phyloP scores from a whole-genome alignment of 345 rosid genomes.

The Salix udensis region DNA sequence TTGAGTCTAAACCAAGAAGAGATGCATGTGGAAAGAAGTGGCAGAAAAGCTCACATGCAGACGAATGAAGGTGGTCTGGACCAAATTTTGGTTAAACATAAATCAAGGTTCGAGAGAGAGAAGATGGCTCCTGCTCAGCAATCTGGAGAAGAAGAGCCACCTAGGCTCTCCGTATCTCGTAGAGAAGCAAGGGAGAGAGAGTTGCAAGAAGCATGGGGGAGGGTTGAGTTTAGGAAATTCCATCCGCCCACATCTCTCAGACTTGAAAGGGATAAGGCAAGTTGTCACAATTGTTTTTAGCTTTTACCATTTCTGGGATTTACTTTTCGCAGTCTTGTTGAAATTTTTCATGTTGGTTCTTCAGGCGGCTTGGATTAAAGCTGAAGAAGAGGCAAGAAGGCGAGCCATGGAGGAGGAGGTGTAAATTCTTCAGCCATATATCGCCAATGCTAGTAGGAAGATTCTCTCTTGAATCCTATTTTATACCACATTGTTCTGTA shows the following conservation, averaged over 20 bases:
- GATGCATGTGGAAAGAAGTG: neutral
- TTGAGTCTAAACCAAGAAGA: slow-evolving; percentile 27
- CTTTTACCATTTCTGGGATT: neutral
- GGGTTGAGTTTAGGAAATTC: slow-evolving; percentile 81
- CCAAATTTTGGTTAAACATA: slow-evolving; percentile 52
- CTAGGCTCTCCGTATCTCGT: slow-evolving; percentile 36
- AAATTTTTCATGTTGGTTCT: slow-evolving; percentile 11
- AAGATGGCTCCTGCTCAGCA: slow-evolving; percentile 36
- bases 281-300: slow-evolving; percentile 4
- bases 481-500: neutral
- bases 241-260: slow-evolving; percentile 56
- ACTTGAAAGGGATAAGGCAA: slow-evolving; percentile 83
- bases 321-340: neutral
- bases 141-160: slow-evolving; percentile 27
- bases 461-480: no score
- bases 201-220: slow-evolving; percentile 88
- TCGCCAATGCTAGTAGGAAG: no score
- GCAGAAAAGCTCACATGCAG: slow-evolving; percentile 19
- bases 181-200: slow-evolving; percentile 73
- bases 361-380: slow-evolving; percentile 86
- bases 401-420: slow-evolving; percentile 19
- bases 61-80: slow-evolving; percentile 41
- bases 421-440: neutral
- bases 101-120: slow-evolving; percentile 59
- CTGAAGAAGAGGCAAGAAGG: slow-evolving; percentile 76